Conservation (phyloP, 495 filamentous ascomycete genomes). For the Aspergillus wentii region DNA sequence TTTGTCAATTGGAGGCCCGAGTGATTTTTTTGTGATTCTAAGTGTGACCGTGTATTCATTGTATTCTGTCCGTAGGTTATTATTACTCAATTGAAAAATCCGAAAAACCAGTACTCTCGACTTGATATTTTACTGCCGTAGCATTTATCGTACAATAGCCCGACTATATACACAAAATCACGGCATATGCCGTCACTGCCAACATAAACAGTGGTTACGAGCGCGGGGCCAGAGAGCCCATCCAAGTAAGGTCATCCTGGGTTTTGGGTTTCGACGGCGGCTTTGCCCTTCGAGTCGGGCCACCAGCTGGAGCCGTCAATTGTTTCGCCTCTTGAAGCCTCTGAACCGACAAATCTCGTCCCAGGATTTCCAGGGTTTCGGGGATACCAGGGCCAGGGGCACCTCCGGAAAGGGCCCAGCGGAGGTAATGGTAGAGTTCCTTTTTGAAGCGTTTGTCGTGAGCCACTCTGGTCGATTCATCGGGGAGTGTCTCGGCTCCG, state of each 20-base stretch:
- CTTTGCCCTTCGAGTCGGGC: slow-evolving; percentile 4
- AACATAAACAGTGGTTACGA: background rate
- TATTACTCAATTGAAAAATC: too few species aligned
- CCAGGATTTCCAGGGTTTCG: slow-evolving; percentile 58
- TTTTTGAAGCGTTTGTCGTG: slow-evolving; percentile 37
- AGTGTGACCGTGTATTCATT: too few species aligned
- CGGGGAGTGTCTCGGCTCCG: background rate
- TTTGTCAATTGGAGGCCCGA: too few species aligned
- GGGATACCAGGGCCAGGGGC: slow-evolving; percentile 54
- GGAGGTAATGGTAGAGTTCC: slow-evolving; percentile 51
- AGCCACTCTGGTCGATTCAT: slow-evolving; percentile 7
- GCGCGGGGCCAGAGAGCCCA: slow-evolving; percentile 34
- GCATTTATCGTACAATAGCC: too few species aligned
- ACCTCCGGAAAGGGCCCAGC: slow-evolving; percentile 61
- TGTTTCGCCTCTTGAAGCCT: slow-evolving; percentile 48
- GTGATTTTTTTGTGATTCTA: slow-evolving; percentile 7
- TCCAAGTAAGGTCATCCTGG: slow-evolving; percentile 32
- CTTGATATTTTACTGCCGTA: too few species aligned
- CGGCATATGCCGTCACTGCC: too few species aligned
- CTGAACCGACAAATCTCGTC: slow-evolving; percentile 51
- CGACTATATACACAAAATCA: background rate
- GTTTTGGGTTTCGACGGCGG: slow-evolving; percentile 7
- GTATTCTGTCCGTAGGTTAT: slow-evolving; percentile 5
- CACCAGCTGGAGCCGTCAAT: slow-evolving; percentile 21
- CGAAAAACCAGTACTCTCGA: too few species aligned